Evolutionary conservation across 169 alveolate species (phyloP).

Genomic region (Eimeria zaria): DNA sequence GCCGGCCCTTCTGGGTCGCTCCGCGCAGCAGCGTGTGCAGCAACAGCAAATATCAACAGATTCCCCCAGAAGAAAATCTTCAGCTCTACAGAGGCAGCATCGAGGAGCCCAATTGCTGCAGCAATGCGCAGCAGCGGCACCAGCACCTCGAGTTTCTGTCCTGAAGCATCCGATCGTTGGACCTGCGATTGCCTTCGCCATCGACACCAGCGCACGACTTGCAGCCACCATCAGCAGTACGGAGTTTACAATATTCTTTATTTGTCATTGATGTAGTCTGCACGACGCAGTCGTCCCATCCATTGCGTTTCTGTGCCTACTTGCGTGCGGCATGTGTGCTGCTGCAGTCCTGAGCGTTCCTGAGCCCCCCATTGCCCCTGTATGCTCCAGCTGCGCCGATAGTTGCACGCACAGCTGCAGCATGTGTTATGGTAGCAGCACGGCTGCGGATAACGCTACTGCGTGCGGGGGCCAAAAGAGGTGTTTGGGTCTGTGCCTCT

Average conservation of each 20-base stretch:
- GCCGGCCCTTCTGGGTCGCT: slow-evolving; percentile 24
- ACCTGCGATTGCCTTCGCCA: slow-evolving; percentile 30
- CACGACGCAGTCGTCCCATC: not conserved
- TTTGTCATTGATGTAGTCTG: not conserved
- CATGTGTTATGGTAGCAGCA: slow-evolving; percentile 10
- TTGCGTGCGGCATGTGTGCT: not conserved
- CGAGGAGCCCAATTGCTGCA: slow-evolving; percentile 9
- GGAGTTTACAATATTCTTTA: not conserved
- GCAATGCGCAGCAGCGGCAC: slow-evolving; percentile 36
- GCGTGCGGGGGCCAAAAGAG: not conserved
- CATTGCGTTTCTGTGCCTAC: not conserved
- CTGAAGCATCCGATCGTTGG: slow-evolving; percentile 50
- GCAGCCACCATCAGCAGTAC: slow-evolving; percentile 72
- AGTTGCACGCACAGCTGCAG: slow-evolving; percentile 2
- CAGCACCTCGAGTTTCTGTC: slow-evolving; percentile 52
- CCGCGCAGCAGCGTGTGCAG: not conserved
- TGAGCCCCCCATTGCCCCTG: not conserved
- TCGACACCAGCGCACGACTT: slow-evolving; percentile 29
- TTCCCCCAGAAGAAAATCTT: not conserved
- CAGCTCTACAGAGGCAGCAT: slow-evolving; percentile 42
- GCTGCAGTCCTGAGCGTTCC: slow-evolving; percentile 23
- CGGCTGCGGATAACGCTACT: not conserved
- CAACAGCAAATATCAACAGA: slow-evolving; percentile 19
- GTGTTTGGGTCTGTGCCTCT: slow-evolving; percentile 29
- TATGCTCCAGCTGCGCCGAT: not conserved